Conservation (phyloP, 1,284 basidiomycete species). For the Trichosporon coremiiforme region DNA sequence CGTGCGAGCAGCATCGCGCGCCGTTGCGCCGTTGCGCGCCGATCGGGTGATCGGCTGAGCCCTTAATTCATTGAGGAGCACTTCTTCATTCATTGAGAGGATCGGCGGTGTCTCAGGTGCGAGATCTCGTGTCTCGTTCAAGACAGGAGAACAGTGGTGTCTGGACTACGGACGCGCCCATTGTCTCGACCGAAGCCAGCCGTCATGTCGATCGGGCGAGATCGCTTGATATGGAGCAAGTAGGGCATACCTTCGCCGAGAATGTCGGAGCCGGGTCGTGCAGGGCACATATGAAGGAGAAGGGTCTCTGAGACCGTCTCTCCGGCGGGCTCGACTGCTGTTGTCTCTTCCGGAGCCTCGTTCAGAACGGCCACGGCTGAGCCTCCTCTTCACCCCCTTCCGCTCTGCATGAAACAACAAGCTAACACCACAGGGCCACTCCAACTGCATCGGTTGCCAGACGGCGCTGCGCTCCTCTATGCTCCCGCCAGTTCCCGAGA, state of each 20-base stretch:
- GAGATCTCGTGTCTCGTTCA: neutral
- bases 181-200: neutral
- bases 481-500: slow-evolving; percentile 42
- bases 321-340: neutral
- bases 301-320: no score
- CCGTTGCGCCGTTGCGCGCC: neutral
- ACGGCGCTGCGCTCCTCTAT: slow-evolving; percentile 49
- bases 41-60: neutral
- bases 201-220: neutral
- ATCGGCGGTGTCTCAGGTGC: neutral
- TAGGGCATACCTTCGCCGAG: no score
- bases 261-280: no score
- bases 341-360: no score
- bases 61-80: neutral
- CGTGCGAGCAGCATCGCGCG: no score
- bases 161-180: neutral
- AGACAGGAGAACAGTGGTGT: neutral
- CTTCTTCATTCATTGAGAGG: neutral
- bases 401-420: no score
- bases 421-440: slow-evolving; percentile 45
- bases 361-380: no score
- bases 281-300: no score
- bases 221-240: neutral
- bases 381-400: no score
- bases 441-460: slow-evolving; percentile 54